Evolutionary conservation across 1,284 basidiomycete genomes (phyloP).

Genomic region (Anthracocystis panici-leucophaei): DNA sequence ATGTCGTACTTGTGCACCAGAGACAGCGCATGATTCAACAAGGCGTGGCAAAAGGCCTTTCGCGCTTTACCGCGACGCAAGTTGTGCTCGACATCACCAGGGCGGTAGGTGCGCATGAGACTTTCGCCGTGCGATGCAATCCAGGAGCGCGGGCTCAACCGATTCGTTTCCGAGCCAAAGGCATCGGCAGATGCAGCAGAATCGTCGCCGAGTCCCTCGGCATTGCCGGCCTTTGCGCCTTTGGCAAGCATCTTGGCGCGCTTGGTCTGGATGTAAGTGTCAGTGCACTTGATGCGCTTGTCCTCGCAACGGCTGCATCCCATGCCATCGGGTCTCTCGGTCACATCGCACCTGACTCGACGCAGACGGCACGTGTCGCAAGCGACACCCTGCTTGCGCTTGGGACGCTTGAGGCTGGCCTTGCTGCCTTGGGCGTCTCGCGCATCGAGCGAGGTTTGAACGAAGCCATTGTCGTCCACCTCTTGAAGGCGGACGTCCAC

Average conservation of each 20-base stretch:
- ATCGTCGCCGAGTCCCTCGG: constrained; percentile 11
- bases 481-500: constrained; percentile 27
- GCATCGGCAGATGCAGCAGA: constrained; percentile 6
- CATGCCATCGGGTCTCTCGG: constrained; percentile 62
- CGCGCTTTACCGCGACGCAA: constrained; percentile 58
- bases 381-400: constrained; percentile 67
- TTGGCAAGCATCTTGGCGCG: constrained; percentile 44
- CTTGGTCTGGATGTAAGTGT: constrained; percentile 66
- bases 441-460: constrained; percentile 11
- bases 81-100: constrained; percentile 47
- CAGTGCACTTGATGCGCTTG: constrained; percentile 66
- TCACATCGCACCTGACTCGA: constrained; percentile 64
- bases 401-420: constrained; percentile 46
- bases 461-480: constrained; percentile 36
- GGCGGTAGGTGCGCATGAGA: constrained; percentile 35
- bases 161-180: constrained; percentile 8
- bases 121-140: constrained; percentile 29
- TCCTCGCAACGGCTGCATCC: constrained; percentile 67
- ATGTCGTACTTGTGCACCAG: constrained; percentile 65
- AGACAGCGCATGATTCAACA: constrained; percentile 58
- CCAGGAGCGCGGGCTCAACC: constrained; percentile 43
- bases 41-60: constrained; percentile 59
- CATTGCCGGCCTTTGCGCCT: constrained; percentile 20
- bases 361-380: constrained; percentile 67
- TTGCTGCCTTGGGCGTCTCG: constrained; percentile 25